Evolutionary conservation across 768 basidiomycete species (phyloP).

Genomic region (Chalciporus piperatus): DNA sequence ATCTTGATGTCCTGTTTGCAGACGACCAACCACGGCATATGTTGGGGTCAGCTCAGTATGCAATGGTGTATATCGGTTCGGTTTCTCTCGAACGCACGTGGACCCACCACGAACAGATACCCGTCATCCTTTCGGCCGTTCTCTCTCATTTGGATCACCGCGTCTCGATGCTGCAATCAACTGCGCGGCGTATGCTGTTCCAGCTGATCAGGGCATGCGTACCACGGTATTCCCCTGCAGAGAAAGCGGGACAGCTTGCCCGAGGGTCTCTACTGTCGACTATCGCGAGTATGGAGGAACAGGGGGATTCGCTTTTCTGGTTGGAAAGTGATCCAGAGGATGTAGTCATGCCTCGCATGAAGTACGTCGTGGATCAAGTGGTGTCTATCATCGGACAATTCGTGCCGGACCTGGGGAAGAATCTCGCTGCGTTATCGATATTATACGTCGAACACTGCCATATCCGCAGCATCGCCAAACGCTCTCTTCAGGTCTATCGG

Average conservation of each 20-base stretch:
- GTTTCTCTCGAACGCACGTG: slow-evolving; percentile 73
- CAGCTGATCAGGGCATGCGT: slow-evolving; percentile 82
- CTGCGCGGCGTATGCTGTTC: slow-evolving; percentile 78
- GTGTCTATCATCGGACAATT: slow-evolving; percentile 67
- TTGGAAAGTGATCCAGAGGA: slow-evolving; percentile 60
- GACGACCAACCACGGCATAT: slow-evolving; percentile 62
- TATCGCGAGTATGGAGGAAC: slow-evolving; percentile 55
- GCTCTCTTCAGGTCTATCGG: slow-evolving; percentile 89
- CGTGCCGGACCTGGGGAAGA: slow-evolving; percentile 62
- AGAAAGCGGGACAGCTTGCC: slow-evolving; percentile 48
- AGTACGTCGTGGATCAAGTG: slow-evolving; percentile 61
- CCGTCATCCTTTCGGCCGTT: slow-evolving; percentile 72
- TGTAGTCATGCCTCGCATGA: slow-evolving; percentile 65
- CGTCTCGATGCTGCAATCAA: slow-evolving; percentile 60
- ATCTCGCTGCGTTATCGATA: slow-evolving; percentile 79
- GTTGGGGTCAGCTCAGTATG: slow-evolving; percentile 83
- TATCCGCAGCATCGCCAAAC: slow-evolving; percentile 80
- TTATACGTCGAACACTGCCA: slow-evolving; percentile 86
- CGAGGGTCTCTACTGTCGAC: slow-evolving; percentile 49
- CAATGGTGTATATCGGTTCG: slow-evolving; percentile 80
- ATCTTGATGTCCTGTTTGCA: slow-evolving; percentile 73
- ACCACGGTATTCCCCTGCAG: slow-evolving; percentile 69
- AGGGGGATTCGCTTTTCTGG: slow-evolving; percentile 63
- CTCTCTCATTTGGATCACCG: slow-evolving; percentile 84
- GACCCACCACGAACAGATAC: slow-evolving; percentile 68